Base-by-base conservation (phyloP, 2,329 filamentous ascomycete genomes). In the Hymenoscyphus repandus region DNA sequence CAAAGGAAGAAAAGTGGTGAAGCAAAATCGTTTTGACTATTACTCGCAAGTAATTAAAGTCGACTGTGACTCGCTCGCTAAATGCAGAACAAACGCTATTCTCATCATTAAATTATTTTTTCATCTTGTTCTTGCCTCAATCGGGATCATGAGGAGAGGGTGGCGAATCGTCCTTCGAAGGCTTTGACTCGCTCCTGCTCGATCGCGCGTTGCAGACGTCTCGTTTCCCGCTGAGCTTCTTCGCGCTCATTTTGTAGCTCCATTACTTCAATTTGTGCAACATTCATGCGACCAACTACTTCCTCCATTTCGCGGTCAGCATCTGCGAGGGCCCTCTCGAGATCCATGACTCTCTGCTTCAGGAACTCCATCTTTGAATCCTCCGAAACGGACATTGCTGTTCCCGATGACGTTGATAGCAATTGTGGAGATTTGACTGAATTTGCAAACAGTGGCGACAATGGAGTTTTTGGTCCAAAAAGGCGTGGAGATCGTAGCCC, bases 301-400 rank as follows among this genome's bases (percentile, higher is more conserved):
- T 89, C 83, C 64, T 89, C 82, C 86, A 93, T 92, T 70, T 92
- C 88, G 45, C 74, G 73, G 62, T 93, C 89, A 13, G 89, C 86
- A 57, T 89, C 80, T 5, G 78, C 71, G 11, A 95, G 75, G 13
- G 91, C 86, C 62, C 82, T 84, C 73, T 99, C 93, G 2, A 99
- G 80, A 70, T 96, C 90, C 50, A 82, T 74, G 6, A 97, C 88
- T 54, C 86, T 83, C 53, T 82, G 80, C 66, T 90, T 87, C 32
- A 99, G 80, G 52, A 80, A 75, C 54, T 87, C 80, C 47, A 92
- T 83, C 71, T 89, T 82, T 11, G 83, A 75, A 45, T 86, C 86
- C 58, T 93, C 84, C 11, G 83, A 78, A 48, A 85, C 84, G 46
- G 77, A 84, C 50, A 76, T 80, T 15, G 79, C 84, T 58, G 75